Percentiles rank a stretch among this genome's conserved stretches.
Conservation (phyloP, 345 rosid species). For the Cochlearia excelsa region DNA sequence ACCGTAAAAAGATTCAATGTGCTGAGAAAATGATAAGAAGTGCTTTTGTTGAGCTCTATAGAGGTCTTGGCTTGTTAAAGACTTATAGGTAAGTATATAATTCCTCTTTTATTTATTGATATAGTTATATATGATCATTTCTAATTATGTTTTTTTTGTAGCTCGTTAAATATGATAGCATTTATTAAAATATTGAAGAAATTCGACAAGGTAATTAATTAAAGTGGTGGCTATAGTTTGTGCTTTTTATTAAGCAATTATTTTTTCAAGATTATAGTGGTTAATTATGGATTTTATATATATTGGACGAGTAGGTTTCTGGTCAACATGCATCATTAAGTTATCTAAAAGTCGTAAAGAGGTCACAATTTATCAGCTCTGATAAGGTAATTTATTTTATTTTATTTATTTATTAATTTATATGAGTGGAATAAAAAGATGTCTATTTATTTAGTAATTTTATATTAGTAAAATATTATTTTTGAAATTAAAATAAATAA, state of each 20-base stretch:
- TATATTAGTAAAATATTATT: constrained; percentile 7
- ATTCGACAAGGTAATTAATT: constrained; percentile 75
- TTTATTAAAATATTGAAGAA: constrained; percentile 87
- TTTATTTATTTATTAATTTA: neutral
- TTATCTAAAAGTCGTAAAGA: constrained; percentile 79
- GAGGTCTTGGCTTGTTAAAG: constrained; percentile 71
- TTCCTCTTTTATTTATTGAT: neutral
- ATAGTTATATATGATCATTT: constrained; percentile 1
- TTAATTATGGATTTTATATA: constrained; percentile 19
- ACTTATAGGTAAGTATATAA: constrained; percentile 68
- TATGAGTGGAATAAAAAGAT: neutral
- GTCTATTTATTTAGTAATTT: constrained; percentile 1
- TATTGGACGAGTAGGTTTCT: constrained; percentile 55
- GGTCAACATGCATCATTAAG: constrained; percentile 77
- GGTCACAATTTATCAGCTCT: constrained; percentile 84
- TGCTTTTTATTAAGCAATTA: neutral
- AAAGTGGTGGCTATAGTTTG: neutral
- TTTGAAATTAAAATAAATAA: neutral
- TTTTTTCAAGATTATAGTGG: constrained; percentile 11
- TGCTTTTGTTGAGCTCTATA: constrained; percentile 86
- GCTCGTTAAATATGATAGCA: constrained; percentile 84
- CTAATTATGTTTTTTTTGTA: constrained; percentile 36
- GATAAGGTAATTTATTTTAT: constrained; percentile 63
- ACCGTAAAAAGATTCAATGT: constrained; percentile 67
- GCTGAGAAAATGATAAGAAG: constrained; percentile 86